Conservation (phyloP, 1,139 yeast species). For the Zygosaccharomyces sapae region DNA sequence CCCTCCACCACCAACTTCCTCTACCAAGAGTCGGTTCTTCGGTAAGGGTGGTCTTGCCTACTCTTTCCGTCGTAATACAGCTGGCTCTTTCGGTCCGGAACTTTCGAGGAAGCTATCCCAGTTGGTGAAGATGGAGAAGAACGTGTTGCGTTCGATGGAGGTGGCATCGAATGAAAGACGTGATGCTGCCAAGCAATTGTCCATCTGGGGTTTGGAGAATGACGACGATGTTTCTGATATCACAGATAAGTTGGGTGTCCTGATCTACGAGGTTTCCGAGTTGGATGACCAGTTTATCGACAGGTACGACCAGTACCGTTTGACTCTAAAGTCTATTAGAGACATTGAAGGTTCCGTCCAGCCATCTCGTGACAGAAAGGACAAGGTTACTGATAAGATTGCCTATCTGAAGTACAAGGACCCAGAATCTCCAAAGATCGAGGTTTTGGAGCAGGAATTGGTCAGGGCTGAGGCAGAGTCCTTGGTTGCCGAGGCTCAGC, state of each 20-base stretch:
- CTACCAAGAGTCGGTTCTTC: conserved; percentile 84
- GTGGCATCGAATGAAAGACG: conserved; percentile 92
- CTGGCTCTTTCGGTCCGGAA: conserved; percentile 95
- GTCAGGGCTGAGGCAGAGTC: conserved; percentile 99
- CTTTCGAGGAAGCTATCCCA: conserved; percentile 84
- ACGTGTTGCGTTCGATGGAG: conserved; percentile 90
- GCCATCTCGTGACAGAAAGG: conserved; percentile 97
- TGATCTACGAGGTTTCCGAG: conserved; percentile 94
- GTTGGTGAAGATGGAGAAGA: conserved; percentile 93
- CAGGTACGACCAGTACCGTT: conserved; percentile 95
- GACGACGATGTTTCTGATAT: conserved; percentile 97
- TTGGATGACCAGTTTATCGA: conserved; percentile 97
- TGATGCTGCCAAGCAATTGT: conserved; percentile 93
- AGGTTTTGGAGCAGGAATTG: conserved; percentile 93
- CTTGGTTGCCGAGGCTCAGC: conserved; percentile 97
- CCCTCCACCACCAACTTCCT: conserved; percentile 91
- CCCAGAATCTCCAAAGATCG: conserved; percentile 93
- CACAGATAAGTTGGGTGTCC: conserved; percentile 94
- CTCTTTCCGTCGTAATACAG: conserved; percentile 78
- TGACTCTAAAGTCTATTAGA: conserved; percentile 90
- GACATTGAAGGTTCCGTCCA: conserved; percentile 97
- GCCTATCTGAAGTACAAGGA: conserved; percentile 97
- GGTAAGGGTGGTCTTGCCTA: conserved; percentile 85
- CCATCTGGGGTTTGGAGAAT: conserved; percentile 96
- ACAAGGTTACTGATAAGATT: conserved; percentile 94